Evolutionary conservation across 2,329 filamentous ascomycete species (phyloP), one percentile per base, ranked within the genome.

Genomic region (Conoideocrella luteorostrata): DNA sequence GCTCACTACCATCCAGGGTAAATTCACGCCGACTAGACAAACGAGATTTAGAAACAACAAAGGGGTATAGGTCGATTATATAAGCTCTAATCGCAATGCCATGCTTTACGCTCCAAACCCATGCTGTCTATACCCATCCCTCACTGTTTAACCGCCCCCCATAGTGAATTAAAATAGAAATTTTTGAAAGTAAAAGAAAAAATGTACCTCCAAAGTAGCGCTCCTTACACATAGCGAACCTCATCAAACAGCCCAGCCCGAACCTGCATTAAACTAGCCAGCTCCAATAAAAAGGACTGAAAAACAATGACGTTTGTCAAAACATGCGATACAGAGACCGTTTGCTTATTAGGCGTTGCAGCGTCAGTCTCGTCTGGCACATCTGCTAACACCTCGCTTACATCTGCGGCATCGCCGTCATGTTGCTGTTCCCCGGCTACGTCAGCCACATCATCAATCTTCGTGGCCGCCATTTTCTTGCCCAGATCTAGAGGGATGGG

Each of bases 261-360:
- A 28, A 86, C 82, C 60, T 91, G 86, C 46, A 89, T 72, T 53
- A 90, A 63, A 21, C 84, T 84, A 2, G 85, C 81, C 44, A 91
- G 63, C 62, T 93, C 87, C 39, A 91, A 72, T 39, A 91, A 64
- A 58, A 93, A 93, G 28, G 86, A 84, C 60, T 93, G 87, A 45
- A 89, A 69, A 40, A 91, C 77, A 46, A 91, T 78, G 32, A 85
- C 78, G 59, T 91, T 93, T 5, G 86, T 91, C 49, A 93, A 67
- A 10, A 91, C 70, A 59, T 91, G 86, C 32, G 84, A 88, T 4
- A 93, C 77, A 7, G 82, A 87, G 7, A 80, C 82, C 9, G 71
- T 72, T n/a, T 46, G 28, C 20, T 45, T 39, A 20, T 30, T 42
- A n/a, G 12, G 17, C 26, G 21, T 40, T 34, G 50, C 47, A 24